A percentile compares a stretch with the other conserved stretches of the same genome.
phyloP scores from a whole-genome alignment of 2,329 filamentous ascomycete species.

The Nectriaceae sp. region DNA sequence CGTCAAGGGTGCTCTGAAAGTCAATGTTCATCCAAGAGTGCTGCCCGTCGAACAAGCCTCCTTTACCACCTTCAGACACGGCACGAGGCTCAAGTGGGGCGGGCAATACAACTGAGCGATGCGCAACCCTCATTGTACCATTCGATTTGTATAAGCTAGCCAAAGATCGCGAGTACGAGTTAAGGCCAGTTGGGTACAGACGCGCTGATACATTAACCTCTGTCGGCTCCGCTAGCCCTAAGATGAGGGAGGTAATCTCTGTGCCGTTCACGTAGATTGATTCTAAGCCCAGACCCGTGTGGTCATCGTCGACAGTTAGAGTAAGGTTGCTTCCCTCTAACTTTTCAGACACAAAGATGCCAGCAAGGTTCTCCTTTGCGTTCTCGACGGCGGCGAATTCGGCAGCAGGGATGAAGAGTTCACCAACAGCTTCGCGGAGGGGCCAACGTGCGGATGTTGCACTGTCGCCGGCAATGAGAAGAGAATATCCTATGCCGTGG shows the following conservation, averaged over 20 bases:
- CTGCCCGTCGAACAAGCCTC: conserved; percentile 13
- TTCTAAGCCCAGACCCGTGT: conserved; percentile 11
- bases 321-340: conserved; percentile 18
- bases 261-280: conserved; percentile 12
- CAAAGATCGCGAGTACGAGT: too few species aligned
- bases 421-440: conserved; percentile 17
- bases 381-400: conserved; percentile 22
- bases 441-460: conserved; percentile 18
- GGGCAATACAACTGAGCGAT: neutral
- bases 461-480: conserved; percentile 26
- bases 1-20: conserved; percentile 3
- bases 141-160: too few species aligned
- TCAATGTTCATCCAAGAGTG: conserved; percentile 10
- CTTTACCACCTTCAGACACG: conserved; percentile 13
- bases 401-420: conserved; percentile 19
- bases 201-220: too few species aligned
- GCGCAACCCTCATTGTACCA: conserved; percentile 7
- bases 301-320: conserved; percentile 11
- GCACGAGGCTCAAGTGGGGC: conserved; percentile 5
- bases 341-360: conserved; percentile 14
- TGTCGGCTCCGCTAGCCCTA: too few species aligned
- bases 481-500: conserved; percentile 37
- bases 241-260: too few species aligned
- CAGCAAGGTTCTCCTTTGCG: conserved; percentile 15
- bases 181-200: too few species aligned